A percentile compares a stretch with the other conserved stretches of the same genome.
These are phyloP conservation scores for Pelargonium citronellum DNA, from an alignment of 441 rosid genomes.

Conservation along the genomic window DNA sequence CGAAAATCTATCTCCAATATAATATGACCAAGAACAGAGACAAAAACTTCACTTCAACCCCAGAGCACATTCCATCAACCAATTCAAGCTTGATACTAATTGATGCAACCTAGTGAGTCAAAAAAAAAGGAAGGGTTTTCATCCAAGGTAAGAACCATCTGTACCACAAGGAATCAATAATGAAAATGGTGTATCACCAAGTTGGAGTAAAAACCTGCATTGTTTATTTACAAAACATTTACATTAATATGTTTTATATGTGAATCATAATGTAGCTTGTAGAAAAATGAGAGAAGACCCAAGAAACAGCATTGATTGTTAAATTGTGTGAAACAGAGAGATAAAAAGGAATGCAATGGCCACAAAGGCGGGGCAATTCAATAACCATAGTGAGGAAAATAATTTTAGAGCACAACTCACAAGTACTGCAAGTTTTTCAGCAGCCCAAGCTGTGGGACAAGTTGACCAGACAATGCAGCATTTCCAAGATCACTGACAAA, in stretches of 20 bases:
- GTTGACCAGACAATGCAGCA: constrained; percentile 86
- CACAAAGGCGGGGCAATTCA: neutral
- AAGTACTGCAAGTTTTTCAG: constrained; percentile 88
- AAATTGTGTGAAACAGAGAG: neutral
- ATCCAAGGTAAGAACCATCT: neutral
- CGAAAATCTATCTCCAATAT: neutral
- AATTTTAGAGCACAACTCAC: constrained; percentile 38
- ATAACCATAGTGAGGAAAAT: neutral
- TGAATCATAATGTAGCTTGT: neutral
- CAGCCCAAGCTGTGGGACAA: constrained; percentile 81
- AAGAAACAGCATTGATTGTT: neutral
- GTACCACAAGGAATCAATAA: neutral
- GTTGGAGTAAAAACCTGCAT: neutral
- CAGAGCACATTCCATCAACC: neutral
- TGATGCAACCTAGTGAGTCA: neutral
- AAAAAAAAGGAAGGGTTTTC: neutral
- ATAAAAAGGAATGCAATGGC: neutral
- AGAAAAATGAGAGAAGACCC: neutral
- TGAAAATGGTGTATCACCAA: neutral
- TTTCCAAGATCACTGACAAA: constrained; percentile 76
- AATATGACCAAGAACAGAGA: neutral
- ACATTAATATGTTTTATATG: neutral
- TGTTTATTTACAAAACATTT: neutral
- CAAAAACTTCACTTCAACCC: neutral
- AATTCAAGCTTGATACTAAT: neutral